Evolutionary conservation across 225 moss, liverwort and hornwort species (phyloP), one percentile per base, ranked within the genome.

Genomic region (Asterella californica): DNA sequence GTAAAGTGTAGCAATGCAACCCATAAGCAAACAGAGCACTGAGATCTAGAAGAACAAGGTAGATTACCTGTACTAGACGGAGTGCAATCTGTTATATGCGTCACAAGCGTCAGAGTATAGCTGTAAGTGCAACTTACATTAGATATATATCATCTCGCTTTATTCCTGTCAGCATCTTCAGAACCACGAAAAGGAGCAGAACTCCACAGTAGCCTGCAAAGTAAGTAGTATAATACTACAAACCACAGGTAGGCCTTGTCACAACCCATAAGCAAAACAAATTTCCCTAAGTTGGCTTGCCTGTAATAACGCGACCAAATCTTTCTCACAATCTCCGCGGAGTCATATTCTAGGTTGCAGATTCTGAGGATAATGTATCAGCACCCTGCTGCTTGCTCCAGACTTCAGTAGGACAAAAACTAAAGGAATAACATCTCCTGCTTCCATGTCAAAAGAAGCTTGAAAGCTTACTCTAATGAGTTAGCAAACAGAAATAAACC

Each of bases 141-240:
- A 95, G 80, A 81, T 93, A 93, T 57, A 93, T 84, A 78, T 93
- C 99, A 47, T 84, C 82, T 84, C 53, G 84, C 71, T 67, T 87
- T 78, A 99, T 86, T 71, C 99, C 99, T 75, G 89, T 92, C 64
- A 99, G 89, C 82, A 90, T 90, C 87, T 94, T 93, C 80, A 95
- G 60, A 55, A 88, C 93, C 37, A 99, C 82, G 59, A 92, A 90
- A 48, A 91, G 53, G 46, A 95, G 86, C 74, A 99, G 72, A 78
- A 95, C 79, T 75, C 83, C 88, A 61, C 99, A 99, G 62, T 95
- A 99, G 83, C 92, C 91, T 83, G 97, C 97, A 78, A 99, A 99
- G 82, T 89, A 99, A 30, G 93, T 93, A 21, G 95, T 95, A 73
- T 93, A 95, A 80, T 94, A 95, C 99, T 94, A 88, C 96, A 15